Evolutionary conservation across 1,284 basidiomycete genomes (phyloP), one percentile per base, ranked within the genome.

Genomic region (Moesziomyces parantarcticus): DNA sequence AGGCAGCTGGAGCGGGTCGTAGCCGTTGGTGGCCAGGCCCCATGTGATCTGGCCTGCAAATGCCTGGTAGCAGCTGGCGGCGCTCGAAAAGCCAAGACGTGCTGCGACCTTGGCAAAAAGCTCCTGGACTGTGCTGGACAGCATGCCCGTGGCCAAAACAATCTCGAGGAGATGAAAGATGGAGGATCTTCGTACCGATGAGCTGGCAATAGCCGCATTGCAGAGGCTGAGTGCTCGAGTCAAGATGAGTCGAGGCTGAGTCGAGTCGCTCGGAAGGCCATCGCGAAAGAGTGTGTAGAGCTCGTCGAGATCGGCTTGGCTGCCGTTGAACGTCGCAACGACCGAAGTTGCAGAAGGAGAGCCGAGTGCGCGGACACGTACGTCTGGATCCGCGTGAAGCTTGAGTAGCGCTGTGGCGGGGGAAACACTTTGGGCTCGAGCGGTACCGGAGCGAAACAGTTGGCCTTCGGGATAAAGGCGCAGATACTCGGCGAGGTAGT

Each of bases 151-250:
- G 14, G 72, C 71, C 11, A 78, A 44, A 1, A 64, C 46, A 6
- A 89, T 88, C 81, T 94, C 92, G 59, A 97, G 86, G 39, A 98
- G 83, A 83, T 95, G 90, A 88, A 91, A 94, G 78, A 96, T 92
- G 1, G 93, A 88, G 0, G 90, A 90, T n/a, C 92, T 88, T n/a
- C 95, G 88, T 13, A 92, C 88, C 1, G 88, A 88, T 2, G 92
- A 91, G 79, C 90, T 92, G 20, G 90, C 88, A 32, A 97, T 88
- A 86, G 95, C 91, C 65, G 92, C 88, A 83, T 97, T 97, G 23
- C 90, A 90, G 26, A 94, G 86, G 65, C 89, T 90, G 16, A 97
- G 84, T 21, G 92, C 87, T 42, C 92, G 88, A 10, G 92, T 93
- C 39, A 94, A 84, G 86, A 94, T 92, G 40, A 86, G 85, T 80